A percentile compares a stretch with the other conserved stretches of the same genome.
These are phyloP conservation scores for Leccinellum luteum DNA, from an alignment of 768 basidiomycete species.

Conservation along the genomic window DNA sequence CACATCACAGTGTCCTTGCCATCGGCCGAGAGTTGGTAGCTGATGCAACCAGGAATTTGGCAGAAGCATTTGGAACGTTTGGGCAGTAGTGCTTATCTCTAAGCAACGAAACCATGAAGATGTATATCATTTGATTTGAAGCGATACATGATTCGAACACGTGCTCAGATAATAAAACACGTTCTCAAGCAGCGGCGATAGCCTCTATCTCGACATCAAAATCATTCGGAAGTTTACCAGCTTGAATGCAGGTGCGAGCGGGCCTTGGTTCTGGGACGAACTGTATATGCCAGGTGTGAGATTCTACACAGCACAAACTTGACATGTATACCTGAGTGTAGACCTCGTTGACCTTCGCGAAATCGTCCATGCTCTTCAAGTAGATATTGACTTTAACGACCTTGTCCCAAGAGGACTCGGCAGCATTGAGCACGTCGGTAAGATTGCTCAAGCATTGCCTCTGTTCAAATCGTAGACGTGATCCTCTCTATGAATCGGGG, in stretches of 20 bases:
- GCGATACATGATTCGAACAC: not conserved
- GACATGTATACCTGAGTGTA: conserved; percentile 46
- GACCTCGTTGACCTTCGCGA: conserved; percentile 52
- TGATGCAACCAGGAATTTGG: conserved; percentile 37
- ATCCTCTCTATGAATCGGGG: not conserved
- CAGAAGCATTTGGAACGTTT: conserved; percentile 29
- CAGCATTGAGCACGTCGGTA: conserved; percentile 48
- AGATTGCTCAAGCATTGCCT: conserved; percentile 58
- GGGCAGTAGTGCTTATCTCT: not conserved
- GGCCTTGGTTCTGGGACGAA: conserved; percentile 59
- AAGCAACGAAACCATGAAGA: not conserved
- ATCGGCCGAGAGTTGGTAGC: conserved; percentile 38
- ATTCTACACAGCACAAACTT: not conserved
- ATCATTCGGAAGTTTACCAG: conserved; percentile 62
- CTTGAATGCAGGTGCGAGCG: conserved; percentile 74
- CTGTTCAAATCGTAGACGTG: conserved; percentile 28
- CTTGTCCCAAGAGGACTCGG: conserved; percentile 60
- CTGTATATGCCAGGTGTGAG: conserved; percentile 22
- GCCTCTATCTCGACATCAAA: conserved; percentile 75
- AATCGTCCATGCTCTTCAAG: conserved; percentile 59
- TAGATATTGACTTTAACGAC: conserved; percentile 58
- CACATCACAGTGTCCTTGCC: conserved; percentile 32
- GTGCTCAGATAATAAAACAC: not conserved
- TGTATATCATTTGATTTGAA: conserved; percentile 1
- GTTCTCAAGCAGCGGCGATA: conserved; percentile 42